A percentile compares a stretch with the other conserved stretches of the same genome.
phyloP scores from a whole-genome alignment of 768 basidiomycete species.

The Sutorius australiensis region DNA sequence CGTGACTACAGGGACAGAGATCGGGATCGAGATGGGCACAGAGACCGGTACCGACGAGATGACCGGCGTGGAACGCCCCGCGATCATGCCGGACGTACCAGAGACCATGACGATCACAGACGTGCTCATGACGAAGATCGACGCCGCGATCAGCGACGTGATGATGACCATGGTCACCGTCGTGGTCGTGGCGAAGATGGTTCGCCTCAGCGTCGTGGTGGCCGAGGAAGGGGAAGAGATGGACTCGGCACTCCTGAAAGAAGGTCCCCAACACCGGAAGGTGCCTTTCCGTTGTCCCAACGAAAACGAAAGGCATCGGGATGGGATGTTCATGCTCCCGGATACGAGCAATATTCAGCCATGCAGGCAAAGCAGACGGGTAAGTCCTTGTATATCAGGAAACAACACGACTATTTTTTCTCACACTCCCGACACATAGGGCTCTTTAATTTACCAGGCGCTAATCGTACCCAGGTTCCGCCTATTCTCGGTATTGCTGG shows the following conservation, averaged over 20 bases:
- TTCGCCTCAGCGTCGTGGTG: conserved; percentile 37
- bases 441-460: conserved; percentile 93
- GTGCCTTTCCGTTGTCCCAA: conserved; percentile 75
- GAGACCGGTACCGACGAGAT: conserved; percentile 38
- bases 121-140: conserved; percentile 49
- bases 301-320: conserved; percentile 85
- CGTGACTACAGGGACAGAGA: conserved; percentile 52
- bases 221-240: conserved; percentile 46
- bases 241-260: conserved; percentile 68
- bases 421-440: conserved; percentile 45
- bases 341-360: conserved; percentile 92
- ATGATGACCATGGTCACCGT: conserved; percentile 35
- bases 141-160: conserved; percentile 45
- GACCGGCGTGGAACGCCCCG: conserved; percentile 48
- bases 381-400: conserved; percentile 29
- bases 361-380: conserved; percentile 99
- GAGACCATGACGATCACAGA: conserved; percentile 46
- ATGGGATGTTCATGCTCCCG: conserved; percentile 95
- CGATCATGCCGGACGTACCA: conserved; percentile 43
- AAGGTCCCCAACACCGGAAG: conserved; percentile 88
- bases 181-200: conserved; percentile 40
- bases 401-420: neutral
- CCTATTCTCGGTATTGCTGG: conserved; percentile 80
- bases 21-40: conserved; percentile 33
- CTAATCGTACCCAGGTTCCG: conserved; percentile 83